Percentiles rank a stretch among this genome's conserved stretches.
phyloP scores from a whole-genome alignment of 306 rosid species.

The Dalbergia oliveri region DNA sequence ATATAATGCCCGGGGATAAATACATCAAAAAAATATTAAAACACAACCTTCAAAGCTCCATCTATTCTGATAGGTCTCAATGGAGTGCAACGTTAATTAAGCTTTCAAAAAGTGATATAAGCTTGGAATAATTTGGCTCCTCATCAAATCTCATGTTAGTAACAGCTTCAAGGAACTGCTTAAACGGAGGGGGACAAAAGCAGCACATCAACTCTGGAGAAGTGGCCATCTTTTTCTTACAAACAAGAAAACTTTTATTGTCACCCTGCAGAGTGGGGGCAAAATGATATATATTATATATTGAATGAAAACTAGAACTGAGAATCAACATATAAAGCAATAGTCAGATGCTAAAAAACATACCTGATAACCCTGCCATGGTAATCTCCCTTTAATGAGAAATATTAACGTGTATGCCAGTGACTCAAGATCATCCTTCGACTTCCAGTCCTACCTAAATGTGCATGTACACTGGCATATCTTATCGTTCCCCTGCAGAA shows the following conservation, averaged over 20 bases:
- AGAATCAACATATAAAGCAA: slow-evolving; percentile 28
- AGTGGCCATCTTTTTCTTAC: slow-evolving; percentile 94
- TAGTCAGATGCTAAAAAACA: slow-evolving; percentile 34
- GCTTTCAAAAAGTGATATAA: slow-evolving; percentile 83
- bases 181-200: slow-evolving; percentile 89
- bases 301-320: slow-evolving; percentile 31
- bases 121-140: slow-evolving; percentile 90
- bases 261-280: slow-evolving; percentile 73
- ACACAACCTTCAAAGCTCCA: slow-evolving; percentile 88
- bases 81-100: slow-evolving; percentile 74
- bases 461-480: slow-evolving; percentile 98
- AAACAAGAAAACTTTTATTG: slow-evolving; percentile 93
- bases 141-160: slow-evolving; percentile 90
- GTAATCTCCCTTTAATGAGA: slow-evolving; percentile 91
- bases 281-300: neutral
- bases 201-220: slow-evolving; percentile 94
- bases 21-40: neutral
- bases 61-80: slow-evolving; percentile 89
- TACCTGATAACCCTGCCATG: slow-evolving; percentile 99
- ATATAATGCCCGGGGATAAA: neutral
- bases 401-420: slow-evolving; percentile 90
- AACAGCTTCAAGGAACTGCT: slow-evolving; percentile 89
- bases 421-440: slow-evolving; percentile 95
- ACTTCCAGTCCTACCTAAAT: slow-evolving; percentile 95
- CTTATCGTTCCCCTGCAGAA: slow-evolving; percentile 88